Evolutionary conservation across 352 stramenopile genomes (phyloP).

Genomic region (Globisporangium yorkense): DNA sequence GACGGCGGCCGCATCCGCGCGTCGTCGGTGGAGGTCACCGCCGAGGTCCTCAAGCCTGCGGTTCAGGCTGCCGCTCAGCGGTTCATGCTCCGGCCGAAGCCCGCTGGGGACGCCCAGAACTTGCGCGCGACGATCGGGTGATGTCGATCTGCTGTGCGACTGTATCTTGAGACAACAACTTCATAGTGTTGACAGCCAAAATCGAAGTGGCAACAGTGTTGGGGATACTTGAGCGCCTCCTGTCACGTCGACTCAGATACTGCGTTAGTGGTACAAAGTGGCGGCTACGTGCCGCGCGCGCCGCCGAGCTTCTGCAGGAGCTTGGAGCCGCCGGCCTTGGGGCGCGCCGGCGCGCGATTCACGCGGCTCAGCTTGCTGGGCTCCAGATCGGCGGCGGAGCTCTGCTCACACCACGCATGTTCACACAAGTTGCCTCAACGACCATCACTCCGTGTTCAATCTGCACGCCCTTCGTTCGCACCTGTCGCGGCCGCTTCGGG

Average conservation of each 20-base stretch:
- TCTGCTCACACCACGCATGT: slow-evolving; percentile 16
- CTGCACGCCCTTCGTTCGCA: slow-evolving; percentile 4
- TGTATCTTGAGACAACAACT: neutral
- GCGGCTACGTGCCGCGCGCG: slow-evolving; percentile 9
- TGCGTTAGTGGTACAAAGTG: slow-evolving; percentile 1
- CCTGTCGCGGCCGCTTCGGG: slow-evolving; percentile 52
- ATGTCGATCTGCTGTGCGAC: neutral
- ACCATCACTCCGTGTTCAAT: neutral
- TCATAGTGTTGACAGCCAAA: neutral
- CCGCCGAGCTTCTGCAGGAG: slow-evolving; percentile 72
- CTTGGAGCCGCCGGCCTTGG: slow-evolving; percentile 40
- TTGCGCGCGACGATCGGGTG: slow-evolving; percentile 11
- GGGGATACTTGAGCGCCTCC: too few species aligned
- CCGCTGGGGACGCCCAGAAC: neutral
- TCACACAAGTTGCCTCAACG: neutral
- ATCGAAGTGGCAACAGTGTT: neutral
- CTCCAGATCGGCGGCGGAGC: slow-evolving; percentile 37
- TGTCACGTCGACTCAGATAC: too few species aligned
- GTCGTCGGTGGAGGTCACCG: slow-evolving; percentile 13
- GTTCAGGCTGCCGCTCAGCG: slow-evolving; percentile 29
- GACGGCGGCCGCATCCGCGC: neutral
- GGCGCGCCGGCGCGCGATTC: slow-evolving; percentile 31
- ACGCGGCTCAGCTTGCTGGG: slow-evolving; percentile 46
- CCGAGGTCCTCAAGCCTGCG: slow-evolving; percentile 24
- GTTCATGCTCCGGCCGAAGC: slow-evolving; percentile 22